Base-by-base conservation (phyloP, 2,329 filamentous ascomycete genomes). In the Verticillium isaacii region DNA sequence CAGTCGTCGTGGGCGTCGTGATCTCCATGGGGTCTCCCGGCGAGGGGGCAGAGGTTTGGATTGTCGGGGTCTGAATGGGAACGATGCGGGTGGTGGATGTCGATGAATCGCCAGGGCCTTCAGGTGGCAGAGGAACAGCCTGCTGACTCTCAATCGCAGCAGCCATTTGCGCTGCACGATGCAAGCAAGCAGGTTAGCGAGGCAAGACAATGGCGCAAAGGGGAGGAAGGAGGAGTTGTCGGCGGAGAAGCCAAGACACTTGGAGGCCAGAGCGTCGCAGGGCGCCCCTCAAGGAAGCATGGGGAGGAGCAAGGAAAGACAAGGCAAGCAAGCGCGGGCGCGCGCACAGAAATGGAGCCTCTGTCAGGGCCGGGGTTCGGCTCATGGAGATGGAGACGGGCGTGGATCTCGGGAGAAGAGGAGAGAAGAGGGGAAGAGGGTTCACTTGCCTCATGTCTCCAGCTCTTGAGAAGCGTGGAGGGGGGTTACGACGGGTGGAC, bases 1-100 rank as follows among this genome's bases (percentile, higher is more conserved):
- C 77, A 63, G 78, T 75, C 71, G 77, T 78, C 64, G 79, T 77
- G 59, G 83, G 82, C 41, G 82, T 83, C 39, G 83, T 83, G 65
- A 86, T 80, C 64, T 88, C 85, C 85, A 88, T 88, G 63, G 84
- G 83, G 62, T 85, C 83, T 66, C 80, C 83, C 34, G 82, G 81
- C 57, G 81, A 82, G 23, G 84, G 82, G 60, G 83, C 80, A 66
- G 85, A 85, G 76, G 83, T 85, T 72, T 84, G 82, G 70, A 85
- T 82, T 63, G 79, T 82, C 41, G 85, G 81, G 61, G 80, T 80
- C 64, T 82, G 77, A 23, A 66, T 61, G 41, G 64, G 63, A 57
- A 88, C 76, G 56, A 85, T 84, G 71, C 82, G 82, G 67, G 78
- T 74, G 70, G 79, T 78, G 75, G 80, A 80, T 72, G 79, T 77